Conservation (phyloP, 768 basidiomycete genomes). For the Mrakia blollopis region DNA sequence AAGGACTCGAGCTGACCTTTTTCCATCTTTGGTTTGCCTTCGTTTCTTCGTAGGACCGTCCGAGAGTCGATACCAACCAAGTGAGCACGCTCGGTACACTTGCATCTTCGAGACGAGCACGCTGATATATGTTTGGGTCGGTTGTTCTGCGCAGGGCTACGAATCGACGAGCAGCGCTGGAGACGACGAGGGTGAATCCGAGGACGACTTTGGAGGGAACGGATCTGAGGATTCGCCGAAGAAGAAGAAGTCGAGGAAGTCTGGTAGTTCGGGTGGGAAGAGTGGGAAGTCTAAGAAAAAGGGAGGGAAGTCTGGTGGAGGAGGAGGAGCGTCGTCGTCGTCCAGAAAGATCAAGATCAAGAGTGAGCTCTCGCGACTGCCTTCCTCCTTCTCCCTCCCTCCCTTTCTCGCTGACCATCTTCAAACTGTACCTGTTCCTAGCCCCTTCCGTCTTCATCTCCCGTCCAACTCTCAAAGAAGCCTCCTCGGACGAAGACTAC, state of each 20-base stretch:
- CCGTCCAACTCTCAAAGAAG: constrained; percentile 27
- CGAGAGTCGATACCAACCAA: neutral
- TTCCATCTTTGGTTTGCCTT: neutral
- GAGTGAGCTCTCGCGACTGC: neutral
- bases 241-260: constrained; percentile 28
- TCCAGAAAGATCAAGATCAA: constrained; percentile 16
- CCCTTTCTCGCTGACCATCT: neutral
- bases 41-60: constrained; percentile 9
- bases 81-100: neutral
- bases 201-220: constrained; percentile 37
- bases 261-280: neutral
- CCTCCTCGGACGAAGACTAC: constrained; percentile 42
- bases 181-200: constrained; percentile 37
- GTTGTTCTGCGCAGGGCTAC: neutral
- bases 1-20: neutral
- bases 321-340: neutral
- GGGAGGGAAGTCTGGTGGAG: neutral
- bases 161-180: constrained; percentile 35
- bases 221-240: constrained; percentile 26
- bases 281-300: constrained; percentile 32
- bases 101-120: too few relatives aligned
- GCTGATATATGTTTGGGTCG: neutral
- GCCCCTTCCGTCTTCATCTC: constrained; percentile 37
- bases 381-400: neutral
- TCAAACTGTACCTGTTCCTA: constrained; percentile 7